phyloP scores from a whole-genome alignment of 2,329 filamentous ascomycete genomes.

The Drechmeria coniospora region DNA sequence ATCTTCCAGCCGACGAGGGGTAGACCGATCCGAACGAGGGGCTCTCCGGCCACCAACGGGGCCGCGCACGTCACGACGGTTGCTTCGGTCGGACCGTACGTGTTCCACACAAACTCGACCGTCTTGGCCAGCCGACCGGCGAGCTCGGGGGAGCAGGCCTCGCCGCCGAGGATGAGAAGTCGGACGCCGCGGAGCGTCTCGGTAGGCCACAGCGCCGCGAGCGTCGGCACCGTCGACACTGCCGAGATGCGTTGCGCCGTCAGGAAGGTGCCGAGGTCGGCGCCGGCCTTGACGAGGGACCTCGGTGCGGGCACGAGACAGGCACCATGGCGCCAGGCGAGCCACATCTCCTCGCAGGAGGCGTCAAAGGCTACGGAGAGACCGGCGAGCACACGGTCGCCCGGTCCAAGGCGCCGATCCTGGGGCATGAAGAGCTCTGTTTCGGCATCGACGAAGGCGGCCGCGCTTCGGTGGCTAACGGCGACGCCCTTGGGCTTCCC shows the following conservation, averaged over 20 bases:
- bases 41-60: slow-evolving; percentile 6
- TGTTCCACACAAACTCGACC: slow-evolving; percentile 9
- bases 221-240: slow-evolving; percentile 9
- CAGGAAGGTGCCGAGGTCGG: slow-evolving; percentile 8
- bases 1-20: slow-evolving; percentile 9
- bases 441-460: slow-evolving; percentile 11
- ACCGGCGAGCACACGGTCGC: slow-evolving; percentile 10
- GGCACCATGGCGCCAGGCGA: slow-evolving; percentile 9
- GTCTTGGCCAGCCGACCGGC: slow-evolving; percentile 6
- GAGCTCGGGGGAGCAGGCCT: slow-evolving; percentile 9
- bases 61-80: slow-evolving; percentile 10
- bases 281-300: slow-evolving; percentile 8
- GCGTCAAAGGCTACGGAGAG: slow-evolving; percentile 10
- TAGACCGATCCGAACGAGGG: slow-evolving; percentile 8
- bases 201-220: slow-evolving; percentile 9
- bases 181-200: slow-evolving; percentile 8
- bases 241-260: slow-evolving; percentile 8
- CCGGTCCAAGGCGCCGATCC: slow-evolving; percentile 7
- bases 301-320: slow-evolving; percentile 9
- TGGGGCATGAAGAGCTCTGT: slow-evolving; percentile 7
- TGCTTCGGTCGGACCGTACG: slow-evolving; percentile 12
- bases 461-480: slow-evolving; percentile 9
- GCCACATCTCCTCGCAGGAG: slow-evolving; percentile 11
- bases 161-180: slow-evolving; percentile 10
- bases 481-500: slow-evolving; percentile 11